Evolutionary conservation across 345 rosid genomes (phyloP).

Genomic region (Cardamine occulta): DNA sequence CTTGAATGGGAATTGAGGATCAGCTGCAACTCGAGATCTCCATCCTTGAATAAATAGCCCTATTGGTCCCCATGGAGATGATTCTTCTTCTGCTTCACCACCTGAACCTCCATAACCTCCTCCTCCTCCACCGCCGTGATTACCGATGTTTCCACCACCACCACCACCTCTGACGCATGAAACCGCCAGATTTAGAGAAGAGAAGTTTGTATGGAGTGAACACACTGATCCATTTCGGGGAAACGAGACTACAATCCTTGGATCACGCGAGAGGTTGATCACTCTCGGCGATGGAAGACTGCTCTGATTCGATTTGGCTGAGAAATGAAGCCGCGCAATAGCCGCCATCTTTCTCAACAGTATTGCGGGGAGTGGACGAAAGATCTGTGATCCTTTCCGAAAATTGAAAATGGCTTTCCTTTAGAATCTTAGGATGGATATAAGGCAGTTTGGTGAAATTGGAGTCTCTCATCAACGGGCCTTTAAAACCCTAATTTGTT

Average conservation of each 20-base stretch:
- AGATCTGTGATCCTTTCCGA: background rate
- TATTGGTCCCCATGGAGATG: slow-evolving; percentile 56
- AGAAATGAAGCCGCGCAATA: slow-evolving; percentile 45
- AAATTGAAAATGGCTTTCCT: background rate
- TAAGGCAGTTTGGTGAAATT: slow-evolving; percentile 6
- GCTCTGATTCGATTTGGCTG: slow-evolving; percentile 42
- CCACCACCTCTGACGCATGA: slow-evolving; percentile 54
- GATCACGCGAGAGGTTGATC: slow-evolving; percentile 39
- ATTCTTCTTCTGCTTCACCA: slow-evolving; percentile 38
- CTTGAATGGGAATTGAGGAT: slow-evolving; percentile 93
- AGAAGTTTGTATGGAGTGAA: slow-evolving; percentile 40
- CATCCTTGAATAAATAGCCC: slow-evolving; percentile 80
- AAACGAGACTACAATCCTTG: slow-evolving; percentile 31
- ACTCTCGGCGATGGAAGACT: slow-evolving; percentile 28
- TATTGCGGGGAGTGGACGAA: background rate
- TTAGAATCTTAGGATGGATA: background rate
- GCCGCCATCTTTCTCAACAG: slow-evolving; percentile 46
- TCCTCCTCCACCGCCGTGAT: slow-evolving; percentile 45
- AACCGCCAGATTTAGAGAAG: slow-evolving; percentile 32
- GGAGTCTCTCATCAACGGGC: background rate
- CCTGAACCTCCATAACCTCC: slow-evolving; percentile 46
- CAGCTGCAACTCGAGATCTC: slow-evolving; percentile 91
- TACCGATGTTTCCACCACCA: slow-evolving; percentile 48
- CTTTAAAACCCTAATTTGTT: slow-evolving; percentile 26
- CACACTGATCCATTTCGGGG: slow-evolving; percentile 39